Evolutionary conservation across 805 yeast genomes (phyloP).

Genomic region (Brettanomyces sp.): DNA sequence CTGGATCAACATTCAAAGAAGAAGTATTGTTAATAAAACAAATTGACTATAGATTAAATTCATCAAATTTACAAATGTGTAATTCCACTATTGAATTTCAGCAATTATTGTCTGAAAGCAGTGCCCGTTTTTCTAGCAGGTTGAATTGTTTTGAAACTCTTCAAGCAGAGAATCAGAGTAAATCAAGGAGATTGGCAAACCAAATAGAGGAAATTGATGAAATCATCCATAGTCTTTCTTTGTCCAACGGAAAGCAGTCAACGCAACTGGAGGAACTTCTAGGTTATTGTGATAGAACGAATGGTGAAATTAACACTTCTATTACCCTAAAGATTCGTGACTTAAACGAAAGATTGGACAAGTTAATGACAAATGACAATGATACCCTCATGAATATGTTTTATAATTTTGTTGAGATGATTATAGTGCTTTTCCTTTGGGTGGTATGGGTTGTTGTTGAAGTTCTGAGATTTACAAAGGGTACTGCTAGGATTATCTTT

Average conservation of each 20-base stretch:
- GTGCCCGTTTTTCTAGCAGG: constrained; percentile 16
- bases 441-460: constrained; percentile 50
- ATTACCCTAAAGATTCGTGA: constrained; percentile 51
- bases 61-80: constrained; percentile 13
- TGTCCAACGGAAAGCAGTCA: constrained; percentile 15
- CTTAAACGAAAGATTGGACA: constrained; percentile 40
- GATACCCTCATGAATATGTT: constrained; percentile 28
- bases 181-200: constrained; percentile 9
- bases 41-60: constrained; percentile 7
- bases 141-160: constrained; percentile 20
- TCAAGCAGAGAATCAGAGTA: constrained; percentile 20
- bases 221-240: constrained; percentile 13
- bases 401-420: constrained; percentile 40
- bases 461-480: constrained; percentile 29
- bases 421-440: constrained; percentile 43
- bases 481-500: constrained; percentile 8
- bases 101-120: constrained; percentile 13
- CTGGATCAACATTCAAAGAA: constrained; percentile 1
- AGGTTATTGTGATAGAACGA: constrained; percentile 55
- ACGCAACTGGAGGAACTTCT: constrained; percentile 51
- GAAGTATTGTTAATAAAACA: constrained; percentile 8
- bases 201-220: constrained; percentile 15
- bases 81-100: constrained; percentile 9
- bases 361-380: constrained; percentile 19
- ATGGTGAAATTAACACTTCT: constrained; percentile 68